These are phyloP conservation scores for Dioszegia aurantiaca DNA, from an alignment of 768 basidiomycete species.

Conservation along the genomic window DNA sequence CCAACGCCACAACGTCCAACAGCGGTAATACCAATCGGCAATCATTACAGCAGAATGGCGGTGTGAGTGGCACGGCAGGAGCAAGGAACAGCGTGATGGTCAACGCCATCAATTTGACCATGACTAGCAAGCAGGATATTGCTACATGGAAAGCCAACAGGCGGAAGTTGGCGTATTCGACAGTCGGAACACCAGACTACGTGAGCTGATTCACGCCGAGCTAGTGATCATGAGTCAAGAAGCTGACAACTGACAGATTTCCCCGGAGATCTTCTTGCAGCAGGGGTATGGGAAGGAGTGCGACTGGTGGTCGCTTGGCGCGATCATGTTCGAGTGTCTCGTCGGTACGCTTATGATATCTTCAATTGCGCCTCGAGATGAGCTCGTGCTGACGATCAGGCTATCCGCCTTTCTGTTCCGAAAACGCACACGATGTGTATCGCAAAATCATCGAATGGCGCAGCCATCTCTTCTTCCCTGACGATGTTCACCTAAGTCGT, in stretches of 20 bases:
- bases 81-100: constrained; percentile 94
- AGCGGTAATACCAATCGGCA: constrained; percentile 37
- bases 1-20: constrained; percentile 30
- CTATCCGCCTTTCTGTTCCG: constrained; percentile 94
- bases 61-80: constrained; percentile 17
- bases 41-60: constrained; percentile 2
- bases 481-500: constrained; percentile 85
- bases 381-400: constrained; percentile 49
- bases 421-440: constrained; percentile 95
- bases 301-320: constrained; percentile 99
- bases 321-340: constrained; percentile 97
- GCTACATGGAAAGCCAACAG: constrained; percentile 99
- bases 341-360: no score
- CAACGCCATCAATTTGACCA: constrained; percentile 93
- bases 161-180: constrained; percentile 93
- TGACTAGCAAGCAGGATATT: constrained; percentile 77
- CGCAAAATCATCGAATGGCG: constrained; percentile 97
- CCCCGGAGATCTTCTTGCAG: constrained; percentile 93
- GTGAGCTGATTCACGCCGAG: constrained; percentile 27
- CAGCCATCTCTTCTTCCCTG: constrained; percentile 79
- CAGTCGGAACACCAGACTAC: constrained; percentile 93
- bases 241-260: constrained; percentile 58
- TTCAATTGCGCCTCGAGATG: neutral
- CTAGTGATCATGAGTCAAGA: neutral
- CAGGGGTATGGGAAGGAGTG: constrained; percentile 98